Percentiles rank a stretch among this genome's conserved stretches.
Evolutionary conservation across 2,329 filamentous ascomycete species (phyloP).

Genomic region (Penicillium sp.): DNA sequence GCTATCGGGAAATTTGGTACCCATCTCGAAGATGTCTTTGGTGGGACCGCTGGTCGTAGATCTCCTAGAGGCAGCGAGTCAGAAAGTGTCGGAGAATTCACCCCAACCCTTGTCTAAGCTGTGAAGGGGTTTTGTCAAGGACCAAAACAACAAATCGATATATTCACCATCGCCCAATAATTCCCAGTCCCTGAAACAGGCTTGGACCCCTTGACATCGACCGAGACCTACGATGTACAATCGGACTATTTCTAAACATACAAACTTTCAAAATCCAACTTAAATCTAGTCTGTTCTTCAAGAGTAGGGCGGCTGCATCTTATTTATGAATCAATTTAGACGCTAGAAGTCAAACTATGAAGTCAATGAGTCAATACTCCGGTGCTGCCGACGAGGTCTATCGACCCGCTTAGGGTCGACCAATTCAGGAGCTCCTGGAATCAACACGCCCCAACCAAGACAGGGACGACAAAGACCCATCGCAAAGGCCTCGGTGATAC

Average conservation of each 20-base stretch:
- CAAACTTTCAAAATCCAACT: neutral
- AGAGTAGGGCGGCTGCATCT: neutral
- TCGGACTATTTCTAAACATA: neutral
- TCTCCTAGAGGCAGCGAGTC: neutral
- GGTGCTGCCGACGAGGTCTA: neutral
- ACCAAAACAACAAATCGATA: neutral
- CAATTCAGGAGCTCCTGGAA: conserved; percentile 1
- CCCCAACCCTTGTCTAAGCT: neutral
- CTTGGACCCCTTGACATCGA: neutral
- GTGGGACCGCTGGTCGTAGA: conserved; percentile 6
- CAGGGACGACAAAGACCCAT: conserved; percentile 8
- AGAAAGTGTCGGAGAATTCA: neutral
- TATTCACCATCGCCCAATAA: neutral
- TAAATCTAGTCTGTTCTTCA: neutral
- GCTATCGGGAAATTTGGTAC: neutral
- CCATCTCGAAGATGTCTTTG: neutral
- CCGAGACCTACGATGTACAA: neutral
- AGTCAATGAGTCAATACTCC: neutral
- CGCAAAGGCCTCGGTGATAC: neutral
- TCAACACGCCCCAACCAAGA: conserved; percentile 3
- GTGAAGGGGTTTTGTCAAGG: neutral
- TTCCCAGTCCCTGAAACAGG: neutral
- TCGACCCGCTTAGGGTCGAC: neutral
- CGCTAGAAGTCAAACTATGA: neutral
- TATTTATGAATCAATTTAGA: neutral